phyloP scores from a whole-genome alignment of 2,329 filamentous ascomycete genomes.

The Aspergillus clavatus region DNA sequence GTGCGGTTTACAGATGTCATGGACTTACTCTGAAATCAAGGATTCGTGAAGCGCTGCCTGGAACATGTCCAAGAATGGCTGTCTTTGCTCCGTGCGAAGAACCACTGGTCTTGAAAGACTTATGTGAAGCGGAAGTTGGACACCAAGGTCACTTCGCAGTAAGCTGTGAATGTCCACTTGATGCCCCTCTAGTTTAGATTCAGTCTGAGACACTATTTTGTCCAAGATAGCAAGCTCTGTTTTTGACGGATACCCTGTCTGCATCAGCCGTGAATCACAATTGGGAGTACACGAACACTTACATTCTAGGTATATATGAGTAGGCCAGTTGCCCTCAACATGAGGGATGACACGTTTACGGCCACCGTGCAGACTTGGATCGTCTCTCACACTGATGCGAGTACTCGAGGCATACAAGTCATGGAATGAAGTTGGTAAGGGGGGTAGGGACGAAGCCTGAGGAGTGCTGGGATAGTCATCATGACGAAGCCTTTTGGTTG shows the following conservation, averaged over 20 bases:
- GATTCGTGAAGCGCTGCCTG: constrained; percentile 40
- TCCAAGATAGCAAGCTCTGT: constrained; percentile 31
- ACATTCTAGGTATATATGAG: constrained; percentile 92
- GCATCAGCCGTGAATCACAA: constrained; percentile 12
- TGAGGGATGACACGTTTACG: constrained; percentile 79
- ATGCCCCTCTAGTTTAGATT: constrained; percentile 40
- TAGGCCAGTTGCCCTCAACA: constrained; percentile 84
- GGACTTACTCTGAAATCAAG: constrained; percentile 43
- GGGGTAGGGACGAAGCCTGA: constrained; percentile 51
- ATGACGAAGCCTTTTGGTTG: constrained; percentile 22
- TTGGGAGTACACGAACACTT: constrained; percentile 38
- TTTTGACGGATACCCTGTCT: constrained; percentile 38
- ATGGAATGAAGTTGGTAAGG: constrained; percentile 75
- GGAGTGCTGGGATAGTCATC: constrained; percentile 11
- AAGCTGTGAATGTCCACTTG: constrained; percentile 56
- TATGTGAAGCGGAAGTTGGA: constrained; percentile 78
- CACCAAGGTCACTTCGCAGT: constrained; percentile 70
- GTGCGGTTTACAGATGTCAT: neutral
- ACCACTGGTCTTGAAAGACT: constrained; percentile 80
- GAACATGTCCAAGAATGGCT: constrained; percentile 59
- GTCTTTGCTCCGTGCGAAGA: constrained; percentile 67
- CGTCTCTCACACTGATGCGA: constrained; percentile 71
- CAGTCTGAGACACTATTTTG: constrained; percentile 23
- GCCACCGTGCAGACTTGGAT: constrained; percentile 79
- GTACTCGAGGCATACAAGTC: constrained; percentile 83